Base-by-base conservation (phyloP, 495 filamentous ascomycete species). In the Aspergillus baeticus region DNA sequence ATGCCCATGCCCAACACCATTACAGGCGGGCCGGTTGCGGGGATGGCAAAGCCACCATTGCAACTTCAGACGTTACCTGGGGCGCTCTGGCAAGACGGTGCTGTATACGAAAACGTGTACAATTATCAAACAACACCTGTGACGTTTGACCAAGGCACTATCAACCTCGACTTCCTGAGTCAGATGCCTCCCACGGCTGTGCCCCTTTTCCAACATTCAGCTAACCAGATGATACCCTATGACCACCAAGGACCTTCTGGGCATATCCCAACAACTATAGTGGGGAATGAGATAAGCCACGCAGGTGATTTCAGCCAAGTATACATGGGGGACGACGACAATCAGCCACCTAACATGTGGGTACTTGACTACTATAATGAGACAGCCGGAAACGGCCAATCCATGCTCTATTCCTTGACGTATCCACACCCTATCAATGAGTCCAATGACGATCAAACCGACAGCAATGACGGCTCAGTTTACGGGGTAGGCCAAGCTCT, bases 301-400 rank as follows among this genome's bases (percentile, higher is more conserved):
- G 13, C 18, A 5, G 15, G 42, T 7, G 42, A 20, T 11, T 45
- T 21, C 22, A 18, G 42, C 18, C 17, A 45, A 45, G 42, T 45
- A 45, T 45, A 45, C 42, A 45, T 45, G 42, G 13, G 42, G 22
- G 42, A 45, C 23, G 42, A 45, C 42, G 42, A 29, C 4, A 29
- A 22, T 7, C 23, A 18, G 7, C 5, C 18, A 45, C 18, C 42
- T 45, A 23, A 45, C 42, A 21, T 45, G 42, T 45, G 42, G 42
- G 7, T 45, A 18, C 42, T 45, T 45, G 42, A 45, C 42, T 45
- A 22, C 21, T 45, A 21, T 14, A 23, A 45, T 45, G 42, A 45
- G 42, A 45, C 42, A 11, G 21, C 42, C 42, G 23, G 42, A 21
- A 45, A 45, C 42, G 42, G 42, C 21, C 42, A n/a, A 20, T 23